phyloP scores from a whole-genome alignment of 495 filamentous ascomycete genomes.

The Neurospora pannonica region DNA sequence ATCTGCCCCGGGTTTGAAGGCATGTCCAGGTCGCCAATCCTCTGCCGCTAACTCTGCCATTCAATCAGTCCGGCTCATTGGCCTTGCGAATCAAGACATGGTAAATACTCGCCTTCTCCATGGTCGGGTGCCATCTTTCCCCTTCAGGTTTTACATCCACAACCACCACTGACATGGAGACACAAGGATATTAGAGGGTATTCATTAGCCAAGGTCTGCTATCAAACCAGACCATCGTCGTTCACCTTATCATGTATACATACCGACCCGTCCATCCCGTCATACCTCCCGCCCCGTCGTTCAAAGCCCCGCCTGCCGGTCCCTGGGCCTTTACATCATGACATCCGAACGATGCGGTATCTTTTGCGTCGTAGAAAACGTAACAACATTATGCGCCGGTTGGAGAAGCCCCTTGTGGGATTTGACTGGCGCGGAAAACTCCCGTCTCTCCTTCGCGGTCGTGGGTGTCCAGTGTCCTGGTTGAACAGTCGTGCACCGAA shows the following conservation, averaged over 20 bases:
- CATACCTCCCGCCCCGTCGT: not conserved
- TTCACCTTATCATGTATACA: not conserved
- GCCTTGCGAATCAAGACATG: too few relatives aligned
- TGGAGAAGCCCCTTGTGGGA: not conserved
- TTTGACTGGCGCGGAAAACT: not conserved
- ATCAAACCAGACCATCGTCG: not conserved
- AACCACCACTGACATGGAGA: not conserved
- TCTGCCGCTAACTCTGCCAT: too few relatives aligned
- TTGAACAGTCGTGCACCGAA: not conserved
- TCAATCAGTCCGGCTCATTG: too few relatives aligned
- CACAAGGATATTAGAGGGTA: not conserved
- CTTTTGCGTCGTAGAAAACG: not conserved
- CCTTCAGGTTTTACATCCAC: not conserved
- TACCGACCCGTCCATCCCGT: not conserved
- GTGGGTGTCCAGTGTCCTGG: not conserved
- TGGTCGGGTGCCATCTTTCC: not conserved
- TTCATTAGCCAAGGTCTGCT: not conserved
- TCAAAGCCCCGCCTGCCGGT: not conserved
- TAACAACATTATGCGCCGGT: not conserved
- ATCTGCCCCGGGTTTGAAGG: too few relatives aligned
- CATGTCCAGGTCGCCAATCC: too few relatives aligned
- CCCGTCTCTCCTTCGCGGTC: not conserved
- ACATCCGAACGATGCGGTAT: not conserved
- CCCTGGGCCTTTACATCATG: not conserved
- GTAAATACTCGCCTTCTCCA: not conserved